These are phyloP conservation scores for Lachancea sp. DNA, from an alignment of 805 yeast species.

Conservation along the genomic window DNA sequence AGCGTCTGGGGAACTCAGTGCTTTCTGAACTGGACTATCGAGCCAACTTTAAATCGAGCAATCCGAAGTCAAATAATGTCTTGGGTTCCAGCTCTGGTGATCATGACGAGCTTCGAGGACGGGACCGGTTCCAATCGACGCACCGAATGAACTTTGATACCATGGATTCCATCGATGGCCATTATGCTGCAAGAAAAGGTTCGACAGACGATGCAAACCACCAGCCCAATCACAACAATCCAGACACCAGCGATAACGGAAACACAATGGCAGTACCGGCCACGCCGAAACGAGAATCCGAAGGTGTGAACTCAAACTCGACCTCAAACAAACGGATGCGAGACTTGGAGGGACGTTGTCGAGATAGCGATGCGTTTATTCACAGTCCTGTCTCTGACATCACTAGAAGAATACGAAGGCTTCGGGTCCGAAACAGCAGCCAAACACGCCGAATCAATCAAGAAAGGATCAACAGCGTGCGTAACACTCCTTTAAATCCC, in stretches of 20 bases:
- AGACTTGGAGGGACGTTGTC: slow-evolving; percentile 1
- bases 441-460: slow-evolving; percentile 8
- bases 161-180: slow-evolving; percentile 32
- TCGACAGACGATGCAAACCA: neutral
- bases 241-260: neutral
- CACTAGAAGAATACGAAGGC: slow-evolving; percentile 24
- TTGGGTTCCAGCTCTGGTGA: slow-evolving; percentile 18
- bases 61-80: slow-evolving; percentile 2
- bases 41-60: slow-evolving; percentile 22
- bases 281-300: slow-evolving; percentile 5
- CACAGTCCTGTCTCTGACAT: slow-evolving; percentile 21
- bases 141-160: slow-evolving; percentile 25
- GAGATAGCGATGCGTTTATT: slow-evolving; percentile 5
- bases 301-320: neutral
- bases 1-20: slow-evolving; percentile 31
- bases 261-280: neutral
- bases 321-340: slow-evolving; percentile 5
- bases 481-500: slow-evolving; percentile 15
- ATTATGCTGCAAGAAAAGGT: slow-evolving; percentile 21
- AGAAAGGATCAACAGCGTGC: slow-evolving; percentile 9
- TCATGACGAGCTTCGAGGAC: slow-evolving; percentile 6
- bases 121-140: slow-evolving; percentile 13
- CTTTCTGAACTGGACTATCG: slow-evolving; percentile 32
- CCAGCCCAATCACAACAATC: neutral
- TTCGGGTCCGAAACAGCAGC: slow-evolving; percentile 13